Evolutionary conservation across 306 rosid species (phyloP).

Genomic region (Begonia loranthoides): DNA sequence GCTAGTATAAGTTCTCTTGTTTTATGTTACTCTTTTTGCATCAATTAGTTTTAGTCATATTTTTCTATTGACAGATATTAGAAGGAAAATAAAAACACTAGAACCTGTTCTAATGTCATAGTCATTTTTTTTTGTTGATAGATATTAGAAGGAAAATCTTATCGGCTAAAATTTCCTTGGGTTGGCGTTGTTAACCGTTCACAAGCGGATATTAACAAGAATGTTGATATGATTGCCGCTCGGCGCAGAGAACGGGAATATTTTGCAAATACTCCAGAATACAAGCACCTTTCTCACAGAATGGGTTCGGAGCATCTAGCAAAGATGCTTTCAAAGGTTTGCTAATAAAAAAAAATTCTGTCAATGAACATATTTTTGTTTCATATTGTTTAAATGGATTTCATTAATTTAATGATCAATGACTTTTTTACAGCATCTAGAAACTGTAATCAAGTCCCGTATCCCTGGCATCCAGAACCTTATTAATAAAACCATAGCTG

Average conservation of each 20-base stretch:
- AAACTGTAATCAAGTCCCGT: slow-evolving; percentile 89
- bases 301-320: slow-evolving; percentile 99
- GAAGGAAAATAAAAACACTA: slow-evolving; percentile 28
- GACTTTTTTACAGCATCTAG: slow-evolving; percentile 65
- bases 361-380: not conserved
- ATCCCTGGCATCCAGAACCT: slow-evolving; percentile 91
- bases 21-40: not conserved
- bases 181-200: slow-evolving; percentile 90
- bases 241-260: slow-evolving; percentile 85
- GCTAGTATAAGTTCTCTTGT: not conserved
- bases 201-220: slow-evolving; percentile 83
- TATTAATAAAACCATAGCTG: slow-evolving; percentile 67
- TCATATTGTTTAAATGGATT: not conserved
- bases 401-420: slow-evolving; percentile 3
- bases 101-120: not conserved
- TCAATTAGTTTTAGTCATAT: not conserved
- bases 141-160: slow-evolving; percentile 80
- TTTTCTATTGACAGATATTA: slow-evolving; percentile 37
- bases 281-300: slow-evolving; percentile 74
- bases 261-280: slow-evolving; percentile 67
- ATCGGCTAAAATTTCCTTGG: slow-evolving; percentile 81
- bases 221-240: slow-evolving; percentile 96
- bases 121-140: slow-evolving; percentile 18
- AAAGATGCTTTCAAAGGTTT: slow-evolving; percentile 83
- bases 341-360: not conserved